These are phyloP conservation scores for Bondarzewia mesenterica DNA, from an alignment of 1,284 basidiomycete species.

Conservation along the genomic window DNA sequence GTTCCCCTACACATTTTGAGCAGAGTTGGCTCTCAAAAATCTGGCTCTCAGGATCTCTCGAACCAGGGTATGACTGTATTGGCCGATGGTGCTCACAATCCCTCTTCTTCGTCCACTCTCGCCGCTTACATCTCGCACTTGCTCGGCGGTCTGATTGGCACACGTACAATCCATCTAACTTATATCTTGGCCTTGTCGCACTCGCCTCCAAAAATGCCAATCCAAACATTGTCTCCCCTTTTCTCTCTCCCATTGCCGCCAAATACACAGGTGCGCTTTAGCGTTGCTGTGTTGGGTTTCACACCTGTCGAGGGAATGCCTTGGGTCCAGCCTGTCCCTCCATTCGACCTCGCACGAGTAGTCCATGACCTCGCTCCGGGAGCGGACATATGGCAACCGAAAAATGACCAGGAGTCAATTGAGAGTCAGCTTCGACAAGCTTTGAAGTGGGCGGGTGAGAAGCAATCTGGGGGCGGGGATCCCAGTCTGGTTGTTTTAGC, in stretches of 20 bases:
- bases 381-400: constrained; percentile 34
- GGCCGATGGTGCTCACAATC: constrained; percentile 94
- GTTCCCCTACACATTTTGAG: constrained; percentile 27
- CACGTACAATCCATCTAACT: constrained; percentile 32
- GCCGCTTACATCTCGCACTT: constrained; percentile 61
- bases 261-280: constrained; percentile 23
- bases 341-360: constrained; percentile 36
- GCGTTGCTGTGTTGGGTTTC: constrained; percentile 53
- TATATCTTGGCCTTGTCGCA: constrained; percentile 75
- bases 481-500: constrained; percentile 70
- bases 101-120: constrained; percentile 71
- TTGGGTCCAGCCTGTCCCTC: constrained; percentile 68
- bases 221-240: constrained; percentile 62
- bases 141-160: constrained; percentile 4
- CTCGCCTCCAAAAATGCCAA: constrained; percentile 74
- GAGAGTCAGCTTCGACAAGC: constrained; percentile 26
- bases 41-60: too few species aligned
- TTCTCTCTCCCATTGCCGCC: constrained; percentile 26
- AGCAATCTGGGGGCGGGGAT: constrained; percentile 23
- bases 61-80: constrained; percentile 39
- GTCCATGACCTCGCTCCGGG: constrained; percentile 33
- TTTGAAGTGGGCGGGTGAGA: constrained; percentile 35
- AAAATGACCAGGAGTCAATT: constrained; percentile 19
- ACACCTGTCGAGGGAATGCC: constrained; percentile 84
- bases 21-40: neutral